Percentiles rank a stretch among this genome's conserved stretches.
phyloP scores from a whole-genome alignment of 352 stramenopile genomes.

The Phytophthora pluvialis region DNA sequence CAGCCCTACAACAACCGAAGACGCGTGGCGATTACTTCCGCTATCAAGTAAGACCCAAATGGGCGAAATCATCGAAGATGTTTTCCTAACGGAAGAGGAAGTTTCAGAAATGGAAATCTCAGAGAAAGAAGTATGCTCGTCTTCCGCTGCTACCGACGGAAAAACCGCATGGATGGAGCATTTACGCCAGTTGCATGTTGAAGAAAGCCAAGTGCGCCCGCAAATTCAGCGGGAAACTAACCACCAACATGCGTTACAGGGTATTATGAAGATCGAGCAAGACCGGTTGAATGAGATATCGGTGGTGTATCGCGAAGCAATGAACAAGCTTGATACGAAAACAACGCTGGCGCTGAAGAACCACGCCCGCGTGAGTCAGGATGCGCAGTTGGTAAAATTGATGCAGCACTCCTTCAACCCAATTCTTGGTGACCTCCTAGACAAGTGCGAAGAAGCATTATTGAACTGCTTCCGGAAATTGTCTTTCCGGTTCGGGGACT shows the following conservation, averaged over 20 bases:
- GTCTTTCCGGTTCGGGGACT: constrained; percentile 70
- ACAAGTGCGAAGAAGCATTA: constrained; percentile 76
- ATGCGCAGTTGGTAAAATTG: constrained; percentile 64
- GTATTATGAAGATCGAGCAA: constrained; percentile 77
- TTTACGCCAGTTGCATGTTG: constrained; percentile 53
- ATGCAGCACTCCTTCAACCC: constrained; percentile 78
- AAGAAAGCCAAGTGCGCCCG: constrained; percentile 62
- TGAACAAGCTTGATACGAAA: constrained; percentile 57
- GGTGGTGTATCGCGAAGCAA: constrained; percentile 63
- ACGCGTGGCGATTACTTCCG: constrained; percentile 66
- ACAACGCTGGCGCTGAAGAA: constrained; percentile 53
- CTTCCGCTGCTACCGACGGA: constrained; percentile 18
- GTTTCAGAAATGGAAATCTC: constrained; percentile 68
- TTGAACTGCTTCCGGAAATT: constrained; percentile 70
- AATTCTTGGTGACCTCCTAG: constrained; percentile 66
- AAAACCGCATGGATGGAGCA: constrained; percentile 61
- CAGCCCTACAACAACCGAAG: constrained; percentile 5
- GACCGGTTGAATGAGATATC: constrained; percentile 65
- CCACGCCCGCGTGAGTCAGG: constrained; percentile 63
- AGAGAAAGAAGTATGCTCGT: constrained; percentile 68
- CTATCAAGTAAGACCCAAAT: constrained; percentile 51
- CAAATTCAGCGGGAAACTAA: constrained; percentile 62
- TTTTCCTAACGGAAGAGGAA: constrained; percentile 64
- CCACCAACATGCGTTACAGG: constrained; percentile 63
- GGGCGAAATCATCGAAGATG: constrained; percentile 61